phyloP scores from a whole-genome alignment of 148 eudicot species.

The Vaccinium vitisidaea region DNA sequence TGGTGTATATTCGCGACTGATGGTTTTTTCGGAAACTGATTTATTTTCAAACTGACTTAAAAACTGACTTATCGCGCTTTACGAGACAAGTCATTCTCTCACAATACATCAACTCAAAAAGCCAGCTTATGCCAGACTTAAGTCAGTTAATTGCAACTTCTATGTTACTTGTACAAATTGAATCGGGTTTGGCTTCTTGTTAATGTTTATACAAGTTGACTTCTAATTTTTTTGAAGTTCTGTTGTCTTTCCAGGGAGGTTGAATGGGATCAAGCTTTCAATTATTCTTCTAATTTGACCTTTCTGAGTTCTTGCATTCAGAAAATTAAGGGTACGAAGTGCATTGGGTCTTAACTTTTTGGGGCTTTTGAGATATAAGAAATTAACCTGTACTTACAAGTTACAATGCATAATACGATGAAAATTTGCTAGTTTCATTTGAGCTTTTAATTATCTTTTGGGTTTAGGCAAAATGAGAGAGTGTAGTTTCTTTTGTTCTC shows the following conservation, averaged over 20 bases:
- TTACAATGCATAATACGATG: background rate
- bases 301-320: conserved; percentile 48
- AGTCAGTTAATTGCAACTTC: background rate
- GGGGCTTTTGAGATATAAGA: background rate
- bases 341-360: background rate
- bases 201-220: background rate
- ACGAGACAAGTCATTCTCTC: too few relatives aligned
- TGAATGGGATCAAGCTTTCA: conserved; percentile 59
- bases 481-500: background rate
- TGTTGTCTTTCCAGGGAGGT: conserved; percentile 31
- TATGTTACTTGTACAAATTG: background rate
- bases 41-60: too few relatives aligned
- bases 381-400: background rate
- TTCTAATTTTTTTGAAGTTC: background rate
- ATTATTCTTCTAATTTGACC: conserved; percentile 45
- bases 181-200: background rate
- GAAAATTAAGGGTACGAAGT: conserved; percentile 39
- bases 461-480: background rate
- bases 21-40: background rate
- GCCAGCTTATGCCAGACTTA: too few relatives aligned
- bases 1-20: background rate
- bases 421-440: background rate
- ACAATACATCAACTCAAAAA: too few relatives aligned
- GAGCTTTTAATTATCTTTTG: background rate
- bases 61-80: too few relatives aligned